Conservation (phyloP, 495 filamentous ascomycete genomes). For the Bathelium albidoporum region DNA sequence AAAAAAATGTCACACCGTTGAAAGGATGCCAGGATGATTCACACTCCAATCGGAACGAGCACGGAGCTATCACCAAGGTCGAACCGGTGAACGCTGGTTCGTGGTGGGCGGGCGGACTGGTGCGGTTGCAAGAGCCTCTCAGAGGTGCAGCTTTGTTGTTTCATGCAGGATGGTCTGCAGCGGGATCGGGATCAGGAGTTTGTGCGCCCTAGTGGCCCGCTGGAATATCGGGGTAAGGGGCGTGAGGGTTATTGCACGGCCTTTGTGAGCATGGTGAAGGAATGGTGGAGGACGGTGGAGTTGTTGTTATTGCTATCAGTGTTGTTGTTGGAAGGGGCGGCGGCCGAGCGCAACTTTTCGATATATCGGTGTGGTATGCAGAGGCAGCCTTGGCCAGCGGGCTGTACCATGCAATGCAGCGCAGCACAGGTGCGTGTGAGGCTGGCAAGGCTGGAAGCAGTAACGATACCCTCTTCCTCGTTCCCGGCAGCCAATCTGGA, state of each 20-base stretch:
- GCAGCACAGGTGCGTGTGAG: neutral
- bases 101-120: neutral
- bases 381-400: neutral
- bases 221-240: neutral
- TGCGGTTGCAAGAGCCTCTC: neutral
- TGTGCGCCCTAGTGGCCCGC: neutral
- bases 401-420: neutral
- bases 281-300: neutral
- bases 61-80: neutral
- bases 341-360: neutral
- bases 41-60: neutral
- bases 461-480: neutral
- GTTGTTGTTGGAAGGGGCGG: neutral
- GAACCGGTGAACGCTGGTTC: neutral
- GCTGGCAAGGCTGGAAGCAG: neutral
- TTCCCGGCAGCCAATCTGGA: slow-evolving; percentile 1
- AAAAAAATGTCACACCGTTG: slow-evolving; percentile 13
- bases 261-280: neutral
- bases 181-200: neutral
- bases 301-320: no score
- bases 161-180: slow-evolving; percentile 1
- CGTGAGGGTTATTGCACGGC: neutral
- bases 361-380: neutral
- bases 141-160: slow-evolving; percentile 2
- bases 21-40: neutral